phyloP scores from a whole-genome alignment of 768 basidiomycete genomes.

The Leucosporidium creatinivorum region DNA sequence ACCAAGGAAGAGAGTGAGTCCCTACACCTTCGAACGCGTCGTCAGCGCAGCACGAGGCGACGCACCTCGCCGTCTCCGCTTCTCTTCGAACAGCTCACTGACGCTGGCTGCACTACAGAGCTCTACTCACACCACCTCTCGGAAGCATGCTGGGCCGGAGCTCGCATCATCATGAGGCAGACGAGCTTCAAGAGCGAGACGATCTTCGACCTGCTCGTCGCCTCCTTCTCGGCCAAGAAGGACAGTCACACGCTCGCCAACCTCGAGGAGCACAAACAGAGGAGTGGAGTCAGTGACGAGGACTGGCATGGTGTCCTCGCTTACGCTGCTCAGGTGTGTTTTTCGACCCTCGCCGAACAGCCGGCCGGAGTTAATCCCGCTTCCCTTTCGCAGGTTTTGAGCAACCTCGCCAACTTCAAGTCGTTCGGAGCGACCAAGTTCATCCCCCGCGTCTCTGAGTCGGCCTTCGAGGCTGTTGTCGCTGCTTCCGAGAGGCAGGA shows the following conservation, averaged over 20 bases:
- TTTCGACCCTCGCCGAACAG: background rate
- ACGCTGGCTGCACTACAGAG: constrained; percentile 38
- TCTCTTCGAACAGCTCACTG: background rate
- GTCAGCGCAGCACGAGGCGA: background rate
- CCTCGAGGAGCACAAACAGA: constrained; percentile 50
- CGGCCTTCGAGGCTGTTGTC: constrained; percentile 60
- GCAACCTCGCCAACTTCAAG: constrained; percentile 57
- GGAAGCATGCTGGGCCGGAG: constrained; percentile 66
- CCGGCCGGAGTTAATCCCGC: no score
- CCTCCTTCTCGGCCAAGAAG: constrained; percentile 21
- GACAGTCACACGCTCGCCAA: constrained; percentile 41
- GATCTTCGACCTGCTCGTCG: constrained; percentile 37
- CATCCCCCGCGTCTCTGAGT: constrained; percentile 58
- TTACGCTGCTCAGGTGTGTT: constrained; percentile 61
- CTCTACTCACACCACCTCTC: constrained; percentile 59
- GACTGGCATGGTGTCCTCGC: constrained; percentile 67
- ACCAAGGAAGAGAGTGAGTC: constrained; percentile 57
- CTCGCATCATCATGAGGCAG: constrained; percentile 54
- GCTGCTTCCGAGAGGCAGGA: constrained; percentile 55
- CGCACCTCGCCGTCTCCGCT: background rate
- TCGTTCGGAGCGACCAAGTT: constrained; percentile 78
- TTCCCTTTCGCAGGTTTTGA: constrained; percentile 25
- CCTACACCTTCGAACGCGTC: background rate
- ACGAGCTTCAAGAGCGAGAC: constrained; percentile 15
- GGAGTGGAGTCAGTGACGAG: constrained; percentile 51